These are phyloP conservation scores for Zostera marina DNA, from an alignment of 116 monocot species.

Conservation along the genomic window DNA sequence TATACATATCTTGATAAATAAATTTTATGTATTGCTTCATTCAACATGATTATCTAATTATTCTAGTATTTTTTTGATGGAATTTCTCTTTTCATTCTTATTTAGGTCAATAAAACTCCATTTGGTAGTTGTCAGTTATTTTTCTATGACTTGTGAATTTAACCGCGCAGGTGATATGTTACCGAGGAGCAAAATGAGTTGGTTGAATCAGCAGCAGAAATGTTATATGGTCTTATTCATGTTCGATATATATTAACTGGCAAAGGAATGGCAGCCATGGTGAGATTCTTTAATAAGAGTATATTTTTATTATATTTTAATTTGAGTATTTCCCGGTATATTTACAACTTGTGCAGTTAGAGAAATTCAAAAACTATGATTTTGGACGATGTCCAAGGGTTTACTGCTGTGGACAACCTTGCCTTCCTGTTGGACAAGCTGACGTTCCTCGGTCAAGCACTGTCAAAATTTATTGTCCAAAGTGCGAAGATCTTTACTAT, in stretches of 20 bases:
- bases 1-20: background rate
- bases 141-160: background rate
- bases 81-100: background rate
- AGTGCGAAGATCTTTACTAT: conserved; percentile 71
- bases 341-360: conserved; percentile 35
- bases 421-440: conserved; percentile 67
- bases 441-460: conserved; percentile 65
- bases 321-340: background rate
- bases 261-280: conserved; percentile 81
- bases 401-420: conserved; percentile 62
- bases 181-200: conserved; percentile 74
- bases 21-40: background rate
- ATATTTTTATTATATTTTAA: background rate
- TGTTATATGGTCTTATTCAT: conserved; percentile 75
- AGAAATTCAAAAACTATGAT: conserved; percentile 61
- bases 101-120: no score
- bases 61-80: no score
- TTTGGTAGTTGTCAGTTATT: no score
- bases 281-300: conserved; percentile 7
- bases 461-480: conserved; percentile 65
- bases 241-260: conserved; percentile 57
- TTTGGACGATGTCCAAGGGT: conserved; percentile 76
- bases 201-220: conserved; percentile 74
- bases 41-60: background rate
- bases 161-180: conserved; percentile 44